Evolutionary conservation across 495 filamentous ascomycete genomes (phyloP), one percentile per base, ranked within the genome.

Genomic region (Neurospora sp.): DNA sequence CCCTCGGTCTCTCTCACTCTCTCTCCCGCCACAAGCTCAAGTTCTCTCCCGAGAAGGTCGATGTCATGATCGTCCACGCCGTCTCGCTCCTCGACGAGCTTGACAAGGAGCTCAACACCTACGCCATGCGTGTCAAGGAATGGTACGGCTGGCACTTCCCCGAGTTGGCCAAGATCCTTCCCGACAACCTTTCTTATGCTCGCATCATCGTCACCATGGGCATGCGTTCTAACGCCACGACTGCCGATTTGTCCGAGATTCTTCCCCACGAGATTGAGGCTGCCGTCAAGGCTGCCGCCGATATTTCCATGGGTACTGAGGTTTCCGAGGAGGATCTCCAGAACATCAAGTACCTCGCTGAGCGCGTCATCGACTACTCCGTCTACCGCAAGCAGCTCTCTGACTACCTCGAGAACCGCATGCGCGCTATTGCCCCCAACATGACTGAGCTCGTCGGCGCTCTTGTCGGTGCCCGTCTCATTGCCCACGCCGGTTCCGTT

Each of bases 91-190:
- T 99, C 31, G 96, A 99, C 81, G 96, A 98, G 76, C 85, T 98
- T 49, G 96, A 99, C 86, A 99, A 99, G 87, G 96, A 99, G 82
- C 85, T 99, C 70, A 99, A 99, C 84, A 95, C 91, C 76, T 98
- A 97, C 79, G 96, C 96, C 77, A 99, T 99, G 96, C 87, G 96
- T 80, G 94, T 98, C 71, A 98, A 97, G 90, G 96, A 99, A 83
- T 99, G 96, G 96, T 99, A 99, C 78, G 96, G 96, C 73, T 99
- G 96, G 96, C 96, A 98, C 84, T 99, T 98, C 86, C 96, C 96
- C 31, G 96, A 99, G 84, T 88, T 99, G 88, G 94, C 92, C 74
- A 92, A 93, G 82, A 98, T 98, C 80, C 88, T 99, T 76, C 97
- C 97, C 81, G 96, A 99, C 88, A 99, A 99, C 83, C 84, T 98